Evolutionary conservation across 176 grass and related monocot genomes (phyloP), one percentile per base, ranked within the genome.

Genomic region (Triticum timopheevii): DNA sequence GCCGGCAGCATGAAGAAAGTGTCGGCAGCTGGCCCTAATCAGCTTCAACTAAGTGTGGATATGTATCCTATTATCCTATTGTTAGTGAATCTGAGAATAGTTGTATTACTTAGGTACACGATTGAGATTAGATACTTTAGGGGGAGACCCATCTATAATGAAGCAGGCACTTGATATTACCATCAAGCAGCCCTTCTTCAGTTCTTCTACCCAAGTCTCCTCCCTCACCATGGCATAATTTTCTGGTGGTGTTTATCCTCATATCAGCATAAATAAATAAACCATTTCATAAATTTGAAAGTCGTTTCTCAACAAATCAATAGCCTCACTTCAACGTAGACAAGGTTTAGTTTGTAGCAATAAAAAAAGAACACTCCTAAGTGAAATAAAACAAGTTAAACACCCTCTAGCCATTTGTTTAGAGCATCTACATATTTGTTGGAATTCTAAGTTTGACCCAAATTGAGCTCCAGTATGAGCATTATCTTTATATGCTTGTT

Each of bases 271-370:
- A 40, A 61, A 78, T 39, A 39, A 38, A 13, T 15, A 36, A 79
- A 59, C 19, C n/a, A 36, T 63, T 25, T 40, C 13, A 8, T 66
- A 31, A 8, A 6, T 44, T 65, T 80, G 35, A 66, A 65, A 45
- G 63, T 27, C 64, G 66, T 81, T 49, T 81, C 5, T 65, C 50
- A 65, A 65, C 25, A 77, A 65, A 76, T 76, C 12, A 50, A 36
- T 78, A 38, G 61, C 30, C 28, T 27, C 30, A 68, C 30, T 15
- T 75, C 19, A 52, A 76, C 24, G 4, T 20, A 30, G 8, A 50
- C 20, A 76, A 16, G 13, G 44, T 52, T 52, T 31, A 31, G 28
- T 52, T 76, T 76, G 2, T 19, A 30, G 24, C 24, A 76, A 54
- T 31, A 16, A 47, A 33, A 54, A 31, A 49, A 16, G 15, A 33